These are phyloP conservation scores for Geosmithia putterillii DNA, from an alignment of 2,329 filamentous ascomycete species.

Conservation along the genomic window DNA sequence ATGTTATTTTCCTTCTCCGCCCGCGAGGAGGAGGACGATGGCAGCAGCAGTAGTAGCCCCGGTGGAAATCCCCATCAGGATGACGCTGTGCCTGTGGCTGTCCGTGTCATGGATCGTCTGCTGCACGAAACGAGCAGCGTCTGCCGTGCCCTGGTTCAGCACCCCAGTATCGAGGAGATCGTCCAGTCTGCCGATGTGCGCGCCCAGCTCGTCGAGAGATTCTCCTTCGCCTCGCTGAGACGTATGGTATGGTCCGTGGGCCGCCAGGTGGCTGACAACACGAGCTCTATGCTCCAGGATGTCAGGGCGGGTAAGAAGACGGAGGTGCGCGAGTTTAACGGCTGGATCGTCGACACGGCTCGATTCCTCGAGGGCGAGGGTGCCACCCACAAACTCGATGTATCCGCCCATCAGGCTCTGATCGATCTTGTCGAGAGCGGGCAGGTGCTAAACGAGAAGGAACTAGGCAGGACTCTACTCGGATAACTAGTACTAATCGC, in stretches of 20 bases:
- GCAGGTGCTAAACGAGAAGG: conserved; percentile 15
- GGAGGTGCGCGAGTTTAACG: conserved; percentile 47
- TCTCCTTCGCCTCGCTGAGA: conserved; percentile 28
- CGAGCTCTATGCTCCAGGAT: conserved; percentile 52
- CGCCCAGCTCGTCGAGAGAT: conserved; percentile 19
- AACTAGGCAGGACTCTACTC: conserved; percentile 12
- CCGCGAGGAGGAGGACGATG: conserved; percentile 35
- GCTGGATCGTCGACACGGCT: conserved; percentile 39
- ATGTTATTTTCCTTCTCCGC: conserved; percentile 55
- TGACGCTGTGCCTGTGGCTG: conserved; percentile 21
- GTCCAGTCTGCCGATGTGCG: conserved; percentile 9
- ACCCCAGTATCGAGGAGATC: conserved; percentile 33
- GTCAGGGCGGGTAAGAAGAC: conserved; percentile 35
- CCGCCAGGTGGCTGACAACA: conserved; percentile 37
- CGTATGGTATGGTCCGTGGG: conserved; percentile 34
- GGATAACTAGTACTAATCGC: no score
- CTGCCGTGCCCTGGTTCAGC: conserved; percentile 54
- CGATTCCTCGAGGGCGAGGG: conserved; percentile 17
- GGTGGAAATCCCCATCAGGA: no score
- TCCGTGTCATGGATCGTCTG: conserved; percentile 51
- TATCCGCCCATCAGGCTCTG: conserved; percentile 26
- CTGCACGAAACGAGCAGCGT: conserved; percentile 64
- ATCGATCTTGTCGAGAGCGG: conserved; percentile 28
- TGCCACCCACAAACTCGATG: conserved; percentile 6
- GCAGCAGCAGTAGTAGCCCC: no score